Conservation (phyloP, 371 early-diverging fungal genomes). For the Haplosporangium sp. region DNA sequence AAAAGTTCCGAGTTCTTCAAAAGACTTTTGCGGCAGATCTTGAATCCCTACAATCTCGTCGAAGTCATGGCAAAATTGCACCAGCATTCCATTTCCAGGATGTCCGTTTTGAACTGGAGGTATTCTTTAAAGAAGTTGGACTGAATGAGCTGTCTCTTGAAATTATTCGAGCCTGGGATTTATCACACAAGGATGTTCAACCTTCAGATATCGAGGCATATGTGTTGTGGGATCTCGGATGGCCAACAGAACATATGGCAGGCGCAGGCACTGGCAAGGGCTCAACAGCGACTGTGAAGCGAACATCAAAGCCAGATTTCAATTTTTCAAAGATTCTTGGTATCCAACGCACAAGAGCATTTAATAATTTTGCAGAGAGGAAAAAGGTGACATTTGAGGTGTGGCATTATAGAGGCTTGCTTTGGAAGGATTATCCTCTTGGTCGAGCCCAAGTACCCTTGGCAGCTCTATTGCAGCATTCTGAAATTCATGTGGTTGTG, state of each 20-base stretch:
- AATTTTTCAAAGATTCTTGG: conserved; percentile 65
- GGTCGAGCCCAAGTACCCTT: conserved; percentile 74
- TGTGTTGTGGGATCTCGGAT: conserved; percentile 80
- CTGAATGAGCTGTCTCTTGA: conserved; percentile 75
- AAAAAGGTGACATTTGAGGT: conserved; percentile 79
- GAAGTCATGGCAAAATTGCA: conserved; percentile 54
- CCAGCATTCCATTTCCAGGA: conserved; percentile 73
- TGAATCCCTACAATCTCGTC: conserved; percentile 63
- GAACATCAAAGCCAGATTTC: conserved; percentile 60
- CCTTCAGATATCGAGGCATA: conserved; percentile 70
- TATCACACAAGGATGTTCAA: conserved; percentile 67
- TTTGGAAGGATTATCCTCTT: conserved; percentile 67
- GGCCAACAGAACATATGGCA: conserved; percentile 75
- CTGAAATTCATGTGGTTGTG: conserved; percentile 74
- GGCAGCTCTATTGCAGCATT: conserved; percentile 67
- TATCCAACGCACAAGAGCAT: conserved; percentile 73
- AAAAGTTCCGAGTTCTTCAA: conserved; percentile 66
- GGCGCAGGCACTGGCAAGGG: conserved; percentile 73
- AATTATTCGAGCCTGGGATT: conserved; percentile 66
- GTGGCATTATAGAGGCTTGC: conserved; percentile 73
- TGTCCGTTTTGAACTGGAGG: conserved; percentile 70
- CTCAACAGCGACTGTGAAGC: conserved; percentile 66
- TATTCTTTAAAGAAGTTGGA: conserved; percentile 67
- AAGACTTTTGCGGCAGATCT: conserved; percentile 70
- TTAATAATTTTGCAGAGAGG: conserved; percentile 74